Conservation (phyloP, 164 flowering plant genomes). For the Umbellularia californica region DNA sequence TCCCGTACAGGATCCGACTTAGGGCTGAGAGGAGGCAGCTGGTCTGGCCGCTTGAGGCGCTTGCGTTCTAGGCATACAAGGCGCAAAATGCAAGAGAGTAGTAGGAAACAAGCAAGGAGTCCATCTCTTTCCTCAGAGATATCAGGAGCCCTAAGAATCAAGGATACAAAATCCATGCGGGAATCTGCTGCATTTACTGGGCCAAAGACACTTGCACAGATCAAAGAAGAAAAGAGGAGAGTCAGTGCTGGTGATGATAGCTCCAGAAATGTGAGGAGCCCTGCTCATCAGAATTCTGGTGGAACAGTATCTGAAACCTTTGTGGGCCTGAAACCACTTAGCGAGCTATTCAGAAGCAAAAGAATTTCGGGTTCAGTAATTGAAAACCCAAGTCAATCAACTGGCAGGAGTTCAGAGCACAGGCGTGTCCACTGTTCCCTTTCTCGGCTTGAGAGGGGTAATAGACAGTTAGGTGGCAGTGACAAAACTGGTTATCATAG, state of each 20-base stretch:
- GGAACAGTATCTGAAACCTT: conserved; percentile 24
- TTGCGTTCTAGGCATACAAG: conserved; percentile 11
- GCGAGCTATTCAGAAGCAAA: conserved; percentile 49
- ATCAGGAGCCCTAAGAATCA: conserved; percentile 18
- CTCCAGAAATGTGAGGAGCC: conserved; percentile 8
- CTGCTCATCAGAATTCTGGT: neutral
- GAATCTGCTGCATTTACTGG: conserved; percentile 38
- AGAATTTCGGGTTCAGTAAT: conserved; percentile 12
- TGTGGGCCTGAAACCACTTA: conserved; percentile 54
- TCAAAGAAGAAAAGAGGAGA: conserved; percentile 51
- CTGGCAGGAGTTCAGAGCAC: conserved; percentile 6
- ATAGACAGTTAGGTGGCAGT: conserved; percentile 1
- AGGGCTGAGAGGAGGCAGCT: conserved; percentile 4
- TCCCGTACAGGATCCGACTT: conserved; percentile 15
- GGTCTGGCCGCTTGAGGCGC: conserved; percentile 16
- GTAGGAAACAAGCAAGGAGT: conserved; percentile 16
- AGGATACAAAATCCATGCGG: conserved; percentile 19
- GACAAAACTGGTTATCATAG: neutral
- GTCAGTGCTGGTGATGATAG: conserved; percentile 21
- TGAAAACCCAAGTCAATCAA: neutral
- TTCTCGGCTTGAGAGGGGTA: conserved; percentile 3
- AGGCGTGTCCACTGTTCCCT: neutral
- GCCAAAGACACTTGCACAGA: conserved; percentile 59
- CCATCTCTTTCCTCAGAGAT: conserved; percentile 21
- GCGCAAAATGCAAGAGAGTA: conserved; percentile 22